A percentile compares a stretch with the other conserved stretches of the same genome.
Evolutionary conservation across 148 eudicot species (phyloP).

Genomic region (Silene conica): DNA sequence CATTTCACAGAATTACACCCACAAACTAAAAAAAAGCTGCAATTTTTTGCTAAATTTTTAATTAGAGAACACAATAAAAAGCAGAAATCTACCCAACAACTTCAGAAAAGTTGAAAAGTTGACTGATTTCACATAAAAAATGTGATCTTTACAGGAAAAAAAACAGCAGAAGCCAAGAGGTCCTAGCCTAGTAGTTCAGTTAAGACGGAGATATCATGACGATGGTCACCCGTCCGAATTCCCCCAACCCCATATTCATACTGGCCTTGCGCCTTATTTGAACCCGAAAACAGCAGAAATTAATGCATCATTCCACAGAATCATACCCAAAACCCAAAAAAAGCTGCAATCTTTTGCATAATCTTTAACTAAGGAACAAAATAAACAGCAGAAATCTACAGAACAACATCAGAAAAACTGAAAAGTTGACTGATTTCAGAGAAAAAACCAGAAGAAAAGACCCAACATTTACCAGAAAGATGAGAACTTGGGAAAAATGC

Average conservation of each 20-base stretch:
- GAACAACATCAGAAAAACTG: not conserved
- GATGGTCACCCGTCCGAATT: too few species aligned
- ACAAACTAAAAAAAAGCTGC: not conserved
- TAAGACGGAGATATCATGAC: too few species aligned
- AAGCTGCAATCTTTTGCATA: not conserved
- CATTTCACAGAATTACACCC: not conserved
- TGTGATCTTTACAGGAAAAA: not conserved
- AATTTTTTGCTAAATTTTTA: not conserved
- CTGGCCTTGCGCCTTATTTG: not conserved
- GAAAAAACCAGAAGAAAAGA: not conserved
- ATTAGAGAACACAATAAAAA: not conserved
- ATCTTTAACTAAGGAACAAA: not conserved
- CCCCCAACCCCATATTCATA: too few species aligned
- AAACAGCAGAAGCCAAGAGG: not conserved
- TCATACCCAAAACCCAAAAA: not conserved
- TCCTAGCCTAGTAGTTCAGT: too few species aligned
- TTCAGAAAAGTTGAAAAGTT: not conserved
- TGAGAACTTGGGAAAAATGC: not conserved
- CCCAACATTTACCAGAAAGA: conserved; percentile 2
- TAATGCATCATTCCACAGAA: not conserved
- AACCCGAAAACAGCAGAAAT: too few species aligned
- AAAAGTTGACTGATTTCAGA: not conserved
- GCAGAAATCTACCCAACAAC: not conserved
- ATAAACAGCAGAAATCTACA: not conserved
- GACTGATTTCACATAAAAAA: not conserved